A percentile compares a stretch with the other conserved stretches of the same genome.
Evolutionary conservation across 208 protist genomes (phyloP).

Genomic region (Acanthamoeba healyi): DNA sequence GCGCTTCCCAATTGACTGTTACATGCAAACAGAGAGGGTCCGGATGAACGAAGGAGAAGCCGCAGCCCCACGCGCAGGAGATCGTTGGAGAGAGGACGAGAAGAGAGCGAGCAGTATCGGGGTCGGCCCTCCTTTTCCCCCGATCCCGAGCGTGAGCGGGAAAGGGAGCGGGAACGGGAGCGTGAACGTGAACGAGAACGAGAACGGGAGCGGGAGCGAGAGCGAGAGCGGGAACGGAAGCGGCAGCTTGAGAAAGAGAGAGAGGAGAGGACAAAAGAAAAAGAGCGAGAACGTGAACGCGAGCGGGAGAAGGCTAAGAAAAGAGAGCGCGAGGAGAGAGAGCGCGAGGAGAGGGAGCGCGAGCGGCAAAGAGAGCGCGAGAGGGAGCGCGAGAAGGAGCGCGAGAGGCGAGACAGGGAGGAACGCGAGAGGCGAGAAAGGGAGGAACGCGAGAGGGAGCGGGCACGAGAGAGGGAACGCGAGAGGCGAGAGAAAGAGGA

Average conservation of each 20-base stretch:
- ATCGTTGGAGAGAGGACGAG: neutral
- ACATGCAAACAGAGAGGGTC: too few species aligned
- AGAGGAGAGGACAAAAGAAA: neutral
- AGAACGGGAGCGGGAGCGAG: neutral
- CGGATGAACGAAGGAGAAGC: slow-evolving; percentile 16
- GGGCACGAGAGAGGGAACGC: neutral
- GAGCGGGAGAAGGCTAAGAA: neutral
- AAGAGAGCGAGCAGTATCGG: neutral
- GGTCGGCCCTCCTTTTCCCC: neutral
- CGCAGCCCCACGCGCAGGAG: neutral
- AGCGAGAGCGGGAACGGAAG: neutral
- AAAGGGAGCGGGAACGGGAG: neutral
- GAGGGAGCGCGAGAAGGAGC: too few species aligned
- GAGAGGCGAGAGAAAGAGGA: neutral
- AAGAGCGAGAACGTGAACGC: neutral
- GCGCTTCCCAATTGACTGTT: too few species aligned
- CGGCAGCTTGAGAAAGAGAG: neutral
- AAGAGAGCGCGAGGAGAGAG: neutral
- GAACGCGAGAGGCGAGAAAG: too few species aligned
- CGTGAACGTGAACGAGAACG: neutral
- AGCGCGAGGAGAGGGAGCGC: too few species aligned
- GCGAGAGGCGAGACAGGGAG: too few species aligned
- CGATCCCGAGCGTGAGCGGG: neutral
- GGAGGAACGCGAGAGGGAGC: too few species aligned
- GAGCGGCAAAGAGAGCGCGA: too few species aligned